Percentiles rank a stretch among this genome's conserved stretches.
Evolutionary conservation across 306 rosid species (phyloP).

Genomic region (Vigna angularis): DNA sequence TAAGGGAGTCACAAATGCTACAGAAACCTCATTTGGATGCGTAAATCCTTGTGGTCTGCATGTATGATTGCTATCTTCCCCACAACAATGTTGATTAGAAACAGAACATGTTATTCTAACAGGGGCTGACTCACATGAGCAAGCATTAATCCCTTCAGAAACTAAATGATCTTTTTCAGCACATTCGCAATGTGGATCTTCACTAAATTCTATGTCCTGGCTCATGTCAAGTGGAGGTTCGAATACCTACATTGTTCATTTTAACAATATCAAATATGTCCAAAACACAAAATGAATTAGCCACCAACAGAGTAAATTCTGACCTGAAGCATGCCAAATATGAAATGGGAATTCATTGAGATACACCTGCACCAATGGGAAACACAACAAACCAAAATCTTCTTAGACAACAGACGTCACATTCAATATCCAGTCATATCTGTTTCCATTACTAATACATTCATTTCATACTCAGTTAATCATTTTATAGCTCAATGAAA

Average conservation of each 20-base stretch:
- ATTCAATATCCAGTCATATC: conserved; percentile 19
- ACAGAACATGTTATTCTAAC: conserved; percentile 56
- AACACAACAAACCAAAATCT: conserved; percentile 41
- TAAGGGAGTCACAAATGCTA: conserved; percentile 37
- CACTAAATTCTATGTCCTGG: conserved; percentile 63
- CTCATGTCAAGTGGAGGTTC: conserved; percentile 97
- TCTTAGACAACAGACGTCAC: conserved; percentile 8
- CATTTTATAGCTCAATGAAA: conserved; percentile 6
- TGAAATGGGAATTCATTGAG: conserved; percentile 78
- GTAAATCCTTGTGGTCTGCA: conserved; percentile 46
- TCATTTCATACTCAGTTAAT: not conserved
- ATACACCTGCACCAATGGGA: conserved; percentile 78
- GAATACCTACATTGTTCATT: conserved; percentile 65
- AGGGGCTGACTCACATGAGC: conserved; percentile 57
- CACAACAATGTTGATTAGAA: conserved; percentile 54
- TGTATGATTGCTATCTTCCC: conserved; percentile 52
- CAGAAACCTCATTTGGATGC: conserved; percentile 61
- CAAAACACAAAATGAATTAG: conserved; percentile 23
- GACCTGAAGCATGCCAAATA: conserved; percentile 94
- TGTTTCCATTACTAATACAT: conserved; percentile 1
- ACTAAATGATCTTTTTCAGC: conserved; percentile 43
- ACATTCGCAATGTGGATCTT: conserved; percentile 51
- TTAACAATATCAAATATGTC: conserved; percentile 23
- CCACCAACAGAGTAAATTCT: conserved; percentile 39
- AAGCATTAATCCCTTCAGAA: conserved; percentile 52